Base-by-base conservation (phyloP, 495 filamentous ascomycete genomes). In the Penicillium maclennaniae region DNA sequence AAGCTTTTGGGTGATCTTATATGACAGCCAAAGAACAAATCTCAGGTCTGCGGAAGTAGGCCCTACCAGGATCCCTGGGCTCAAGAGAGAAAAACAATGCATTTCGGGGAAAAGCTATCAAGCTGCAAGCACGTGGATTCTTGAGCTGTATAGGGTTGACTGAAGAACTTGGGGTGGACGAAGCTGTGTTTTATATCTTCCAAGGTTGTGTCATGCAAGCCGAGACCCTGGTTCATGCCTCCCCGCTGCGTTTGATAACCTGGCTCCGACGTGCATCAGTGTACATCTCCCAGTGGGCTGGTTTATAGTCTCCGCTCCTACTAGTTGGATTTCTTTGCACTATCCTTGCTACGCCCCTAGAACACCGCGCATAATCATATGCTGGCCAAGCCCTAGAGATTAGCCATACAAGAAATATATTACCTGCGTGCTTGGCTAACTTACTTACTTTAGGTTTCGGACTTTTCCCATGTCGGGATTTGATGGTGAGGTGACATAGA, bases 21-120 rank as follows among this genome's bases (percentile, higher is more conserved):
- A 61, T 2, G 59, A 58, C 19, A 61, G 40, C 59, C 59, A 61
- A 10, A 58, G 16, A 14, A 57, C 39, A 21, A 61, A 51, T 49
- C 55, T 58, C 42, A 57, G 38, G 46, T 58, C 55, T 1, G 20
- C 41, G 19, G 36, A 6, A 7, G 28, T 15, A 34, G 26, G 20
- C 4, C 17, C 28, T 8, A 39, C 25, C 19, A 51, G 15, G 1
- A 2, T 36, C 27, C 28, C 36, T 19, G 34, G 20, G 19, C 51
- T 27, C 40, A 41, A 38, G 3, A 31, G 10, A 20, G 15, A 28
- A 6, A 41, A 27, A 0, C 19, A 20, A 8, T 15, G 6, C 19
- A 16, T 40, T 40, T 6, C 12, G 19, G 16, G 10, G n/a, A n/a
- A n/a, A n/a, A n/a, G n/a, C n/a, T 21, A 44, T 27, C 12, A 23